Conservation (phyloP, 2,329 filamentous ascomycete genomes). For the Chalaropsis thielavioides region DNA sequence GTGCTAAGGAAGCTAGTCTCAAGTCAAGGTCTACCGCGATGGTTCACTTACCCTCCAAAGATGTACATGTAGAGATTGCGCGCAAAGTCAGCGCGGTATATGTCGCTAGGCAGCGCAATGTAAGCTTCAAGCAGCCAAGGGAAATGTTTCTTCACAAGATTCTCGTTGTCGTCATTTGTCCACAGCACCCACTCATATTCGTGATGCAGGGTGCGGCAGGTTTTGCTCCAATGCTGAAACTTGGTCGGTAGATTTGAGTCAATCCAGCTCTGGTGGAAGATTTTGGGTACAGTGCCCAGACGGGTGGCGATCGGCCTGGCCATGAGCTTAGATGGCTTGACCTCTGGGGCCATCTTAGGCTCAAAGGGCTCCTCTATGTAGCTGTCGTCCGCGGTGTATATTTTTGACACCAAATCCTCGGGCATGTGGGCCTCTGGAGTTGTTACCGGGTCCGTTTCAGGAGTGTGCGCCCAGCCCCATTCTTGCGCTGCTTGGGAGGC, state of each 20-base stretch:
- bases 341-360: neutral
- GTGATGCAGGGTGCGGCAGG: conserved; percentile 23
- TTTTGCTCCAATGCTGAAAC: conserved; percentile 24
- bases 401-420: neutral
- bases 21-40: no score
- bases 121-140: conserved; percentile 24
- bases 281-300: conserved; percentile 26
- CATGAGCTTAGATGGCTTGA: conserved; percentile 13
- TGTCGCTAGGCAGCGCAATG: conserved; percentile 22
- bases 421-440: neutral
- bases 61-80: conserved; percentile 27
- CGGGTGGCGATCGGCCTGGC: conserved; percentile 13
- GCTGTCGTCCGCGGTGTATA: neutral
- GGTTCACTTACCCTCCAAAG: conserved; percentile 23
- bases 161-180: conserved; percentile 27
- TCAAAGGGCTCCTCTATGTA: neutral
- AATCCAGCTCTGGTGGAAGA: conserved; percentile 24
- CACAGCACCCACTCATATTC: conserved; percentile 28
- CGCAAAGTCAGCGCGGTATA: conserved; percentile 25
- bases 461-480: conserved; percentile 1
- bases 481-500: conserved; percentile 3
- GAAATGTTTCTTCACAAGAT: conserved; percentile 24
- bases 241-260: conserved; percentile 20
- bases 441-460: neutral
- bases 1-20: no score